Evolutionary conservation across 2,329 filamentous ascomycete species (phyloP), one percentile per base, ranked within the genome.

Genomic region (Nothopassalora personata): DNA sequence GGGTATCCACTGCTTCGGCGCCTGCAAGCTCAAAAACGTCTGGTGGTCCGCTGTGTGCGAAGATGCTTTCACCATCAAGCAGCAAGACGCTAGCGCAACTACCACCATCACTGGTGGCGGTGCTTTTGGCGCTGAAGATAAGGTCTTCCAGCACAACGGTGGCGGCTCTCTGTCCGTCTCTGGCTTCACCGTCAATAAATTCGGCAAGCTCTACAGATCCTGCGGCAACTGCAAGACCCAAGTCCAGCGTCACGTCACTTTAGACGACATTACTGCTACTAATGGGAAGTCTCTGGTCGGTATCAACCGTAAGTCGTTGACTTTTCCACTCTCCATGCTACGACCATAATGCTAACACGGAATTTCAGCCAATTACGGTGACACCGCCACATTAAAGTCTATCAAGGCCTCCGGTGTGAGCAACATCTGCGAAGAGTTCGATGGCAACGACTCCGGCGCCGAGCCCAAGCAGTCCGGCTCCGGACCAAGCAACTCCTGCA

Each of bases 1-100:
- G 71, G 80, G 76, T 53, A 74, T 82, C 28, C 80, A 83, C 72
- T 82, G 80, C 71, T 70, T 75, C 57, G 79, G 78, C 31, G 70
- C 73, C 10, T 81, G 79, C 69, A 77, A 74, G 3, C 68, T 80
- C 31, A 74, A 75, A 57, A 76, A 76, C 63, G 79, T 81, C 53
- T 80, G 77, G 75, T 82, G 79, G 65, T 74, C 77, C 49, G 75
- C 77, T 9, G 66, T 67, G 33, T 67, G 64, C 59, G 65, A 69
- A 56, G 52, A 63, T 61, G 68, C 70, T 65, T 73, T 77, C 65
- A 70, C 61, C 28, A 64, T 70, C 64, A 70, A 70, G 60, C 62
- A 67, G 36, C 63, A 65, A 56, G 65, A 65, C 28, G 62, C 61
- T 18, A 60, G 65, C 33, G 66, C 51, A 3, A 63, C 61, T 31